Base-by-base conservation (phyloP, 2,329 filamentous ascomycete species). In the Alternaria sp. region DNA sequence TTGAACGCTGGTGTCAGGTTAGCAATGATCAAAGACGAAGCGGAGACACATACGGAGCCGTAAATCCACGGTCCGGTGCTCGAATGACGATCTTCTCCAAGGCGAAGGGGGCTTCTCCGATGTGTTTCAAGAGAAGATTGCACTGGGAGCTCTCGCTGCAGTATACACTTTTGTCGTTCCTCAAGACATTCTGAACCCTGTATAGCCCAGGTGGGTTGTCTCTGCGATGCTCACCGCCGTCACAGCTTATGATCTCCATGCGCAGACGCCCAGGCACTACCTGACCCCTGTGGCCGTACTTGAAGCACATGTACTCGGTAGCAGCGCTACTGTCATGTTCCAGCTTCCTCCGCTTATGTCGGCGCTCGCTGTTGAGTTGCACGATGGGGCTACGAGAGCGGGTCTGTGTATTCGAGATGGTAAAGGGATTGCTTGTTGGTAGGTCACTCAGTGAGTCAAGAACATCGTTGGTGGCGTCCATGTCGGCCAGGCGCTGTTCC, bases 241-340 rank as follows among this genome's bases (percentile, higher is more conserved):
- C 94, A 75, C 94, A 97, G 83, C 90, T 96, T 53, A 92, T 87
- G 66, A 97, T 89, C 76, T 97, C 92, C 92, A 97, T 93, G 65
- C 87, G 90, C 73, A 97, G 82, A 67, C 88, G 86, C 4, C 94
- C 94, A 0, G 93, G 88, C 64, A 96, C 92, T 15, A 97, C 91
- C 80, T 97, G 94, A 18, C 94, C 95, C 78, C 91, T 93, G 72
- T 89, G 90, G 21, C 94, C 95, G 78, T 97, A 98, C 66, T 87
- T 90, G 76, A 94, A 92, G 51, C 76, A 73, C 58, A 75, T 71
- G 55, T 75, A 77, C 23, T 69, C 68, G 59, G 72, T 44, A 47
- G 53, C 53, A 23, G 53, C 54, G 58, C 58, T 66, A 14, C 75
- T 61, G 21, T 79, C 77, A 46, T 79, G 75, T 23, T 82, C 79